Evolutionary conservation across 352 stramenopile species (phyloP), one percentile per base, ranked within the genome.

Genomic region (Globisporangium paddicum): DNA sequence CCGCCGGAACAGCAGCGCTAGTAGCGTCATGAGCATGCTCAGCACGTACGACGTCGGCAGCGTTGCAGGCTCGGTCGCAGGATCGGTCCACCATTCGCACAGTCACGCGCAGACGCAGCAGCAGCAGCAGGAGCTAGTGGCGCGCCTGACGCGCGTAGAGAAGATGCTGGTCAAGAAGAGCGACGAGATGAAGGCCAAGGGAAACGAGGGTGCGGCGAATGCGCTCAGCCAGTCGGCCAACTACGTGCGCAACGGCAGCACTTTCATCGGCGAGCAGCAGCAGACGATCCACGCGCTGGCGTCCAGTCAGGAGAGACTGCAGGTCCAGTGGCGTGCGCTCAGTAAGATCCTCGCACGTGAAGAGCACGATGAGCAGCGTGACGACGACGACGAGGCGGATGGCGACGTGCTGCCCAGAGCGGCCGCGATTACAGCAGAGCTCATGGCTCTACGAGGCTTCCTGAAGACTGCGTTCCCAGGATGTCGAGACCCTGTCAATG

Each of bases 181-280:
- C 62, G 75, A 86, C n/a, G 82, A 92, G 57, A 89, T 92, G 79
- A 72, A 71, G 57, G 40, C 48, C 16, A 92, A 90, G 56, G 75
- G 78, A 26, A 92, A 90, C 58, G 74, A 82, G 21, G 62, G 55
- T 18, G 82, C 82, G 14, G 71, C 72, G 21, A 55, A 68, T 16
- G 71, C 78, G 59, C 74, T 92, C 42, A 63, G 72, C 50, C 78
- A 90, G 53, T 79, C 79, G 19, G 74, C 82, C 9, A 46, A 37
- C 19, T 62, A 71, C 0, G 79, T 90, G 32, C 69, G 68, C 1
- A 50, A 69, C 10, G 79, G 68, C 6, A 52, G 65, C 25, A 55
- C 34, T 23, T 55, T 75, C 38, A 59, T 90, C 4, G 5, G 49
- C 1, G 75, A 83, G 62, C 75, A 82, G 56, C 77, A 89, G 64